A percentile compares a stretch with the other conserved stretches of the same genome.
These are phyloP conservation scores for Cryphonectria naterciae DNA, from an alignment of 2,329 filamentous ascomycete species.

Conservation along the genomic window DNA sequence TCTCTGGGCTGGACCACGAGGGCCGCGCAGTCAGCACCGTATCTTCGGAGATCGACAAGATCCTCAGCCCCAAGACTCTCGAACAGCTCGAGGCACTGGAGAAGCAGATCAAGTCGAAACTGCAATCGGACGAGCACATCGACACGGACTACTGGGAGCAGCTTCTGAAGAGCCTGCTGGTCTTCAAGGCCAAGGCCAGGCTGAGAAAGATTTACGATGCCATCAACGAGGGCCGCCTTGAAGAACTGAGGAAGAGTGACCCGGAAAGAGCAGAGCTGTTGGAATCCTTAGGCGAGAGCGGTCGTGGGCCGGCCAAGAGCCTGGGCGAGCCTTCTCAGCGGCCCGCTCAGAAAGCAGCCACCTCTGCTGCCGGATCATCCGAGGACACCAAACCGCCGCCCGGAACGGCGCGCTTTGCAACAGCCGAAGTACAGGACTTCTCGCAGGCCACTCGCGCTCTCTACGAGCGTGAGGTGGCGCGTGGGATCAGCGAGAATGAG, in stretches of 20 bases:
- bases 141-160: slow-evolving; percentile 99
- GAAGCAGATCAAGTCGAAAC: slow-evolving; percentile 81
- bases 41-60: slow-evolving; percentile 82
- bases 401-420: slow-evolving; percentile 70
- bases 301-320: slow-evolving; percentile 37
- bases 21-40: slow-evolving; percentile 81
- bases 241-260: slow-evolving; percentile 68
- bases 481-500: slow-evolving; percentile 89
- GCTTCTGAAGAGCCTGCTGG: slow-evolving; percentile 77
- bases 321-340: slow-evolving; percentile 38
- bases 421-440: slow-evolving; percentile 74
- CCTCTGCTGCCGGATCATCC: slow-evolving; percentile 32
- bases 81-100: slow-evolving; percentile 88
- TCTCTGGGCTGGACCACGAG: slow-evolving; percentile 63
- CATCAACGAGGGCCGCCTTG: slow-evolving; percentile 71
- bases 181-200: slow-evolving; percentile 92
- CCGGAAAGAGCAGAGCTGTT: slow-evolving; percentile 63
- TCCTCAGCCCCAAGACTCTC: slow-evolving; percentile 82
- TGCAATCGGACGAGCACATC: slow-evolving; percentile 86
- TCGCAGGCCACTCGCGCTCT: slow-evolving; percentile 85
- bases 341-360: slow-evolving; percentile 31
- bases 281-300: slow-evolving; percentile 39
- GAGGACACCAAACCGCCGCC: slow-evolving; percentile 48
- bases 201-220: slow-evolving; percentile 77
- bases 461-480: slow-evolving; percentile 90